Evolutionary conservation across 176 grass and related monocot genomes (phyloP).

Genomic region (Cocos nucifera): DNA sequence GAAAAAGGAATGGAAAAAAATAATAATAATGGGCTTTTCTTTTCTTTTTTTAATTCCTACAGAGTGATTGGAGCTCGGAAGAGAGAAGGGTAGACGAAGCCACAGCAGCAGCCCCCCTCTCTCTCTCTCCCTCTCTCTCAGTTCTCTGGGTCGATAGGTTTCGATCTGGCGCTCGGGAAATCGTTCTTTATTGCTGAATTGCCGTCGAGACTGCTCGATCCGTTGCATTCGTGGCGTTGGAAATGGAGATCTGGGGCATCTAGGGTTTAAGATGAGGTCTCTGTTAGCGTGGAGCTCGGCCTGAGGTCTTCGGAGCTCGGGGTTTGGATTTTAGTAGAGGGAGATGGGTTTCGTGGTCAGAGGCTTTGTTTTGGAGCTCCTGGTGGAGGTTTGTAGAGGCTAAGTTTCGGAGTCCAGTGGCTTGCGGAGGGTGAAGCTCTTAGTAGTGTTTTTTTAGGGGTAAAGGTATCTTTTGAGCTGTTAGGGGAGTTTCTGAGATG

Average conservation of each 20-base stretch:
- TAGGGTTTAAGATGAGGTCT: neutral
- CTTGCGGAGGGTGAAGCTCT: neutral
- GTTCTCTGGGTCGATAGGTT: neutral
- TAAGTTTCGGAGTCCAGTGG: neutral
- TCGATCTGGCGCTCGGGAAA: too few species aligned
- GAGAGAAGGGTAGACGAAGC: neutral
- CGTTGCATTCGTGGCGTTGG: too few species aligned
- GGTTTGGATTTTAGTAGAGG: constrained; percentile 18
- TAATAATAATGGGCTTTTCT: constrained; percentile 31
- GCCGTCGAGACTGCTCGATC: too few species aligned
- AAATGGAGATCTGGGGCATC: too few species aligned
- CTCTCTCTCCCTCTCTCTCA: neutral
- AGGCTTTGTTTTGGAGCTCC: neutral
- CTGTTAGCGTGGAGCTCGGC: neutral
- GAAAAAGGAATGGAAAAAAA: constrained; percentile 1
- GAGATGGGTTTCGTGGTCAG: constrained; percentile 10
- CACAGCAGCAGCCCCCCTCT: neutral
- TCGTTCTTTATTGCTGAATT: too few species aligned
- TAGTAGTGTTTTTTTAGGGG: neutral
- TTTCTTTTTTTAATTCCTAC: neutral
- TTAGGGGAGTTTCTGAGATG: constrained; percentile 15
- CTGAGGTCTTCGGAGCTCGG: neutral
- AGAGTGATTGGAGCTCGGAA: constrained; percentile 26
- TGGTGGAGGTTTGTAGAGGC: constrained; percentile 3
- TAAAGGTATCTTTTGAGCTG: constrained; percentile 4